Evolutionary conservation across 2,329 filamentous ascomycete species (phyloP), one percentile per base, ranked within the genome.

Genomic region (Shiraia sp.): DNA sequence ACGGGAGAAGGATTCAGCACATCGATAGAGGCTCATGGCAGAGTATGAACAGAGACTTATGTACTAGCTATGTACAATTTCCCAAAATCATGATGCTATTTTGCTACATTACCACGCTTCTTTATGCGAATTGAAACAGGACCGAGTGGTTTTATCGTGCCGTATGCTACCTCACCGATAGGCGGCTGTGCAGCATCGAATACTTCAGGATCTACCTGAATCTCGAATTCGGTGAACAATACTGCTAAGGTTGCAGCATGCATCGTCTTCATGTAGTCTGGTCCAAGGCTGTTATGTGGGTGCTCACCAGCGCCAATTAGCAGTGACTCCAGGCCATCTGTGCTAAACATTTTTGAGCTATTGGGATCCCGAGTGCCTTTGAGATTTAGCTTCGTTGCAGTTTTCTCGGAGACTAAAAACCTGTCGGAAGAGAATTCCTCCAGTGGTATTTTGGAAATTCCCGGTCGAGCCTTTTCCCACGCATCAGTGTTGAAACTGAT

Each of bases 401-500:
- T 15, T 4, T 42, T 48, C 2, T 49, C 45, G 0, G 50, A 32
- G 10, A 49, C 14, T 2, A 58, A 30, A 30, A 65, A 66, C 0
- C 61, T 49, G 35, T 62, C 61, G 7, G 58, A 45, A 53, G 58
- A 65, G 28, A 62, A 66, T 7, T 59, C 51, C 9, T 57, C 46
- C 7, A 66, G 45, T 7, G 60, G 57, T 23, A 17, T 49, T 10
- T 53, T 40, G 1, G 55, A 32, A 2, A 48, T 45, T 16, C 31
- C 39, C 3, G 56, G 49, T 23, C 55, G 53, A 0, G 48, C 40
- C 10, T 55, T 50, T 19, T 46, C 42, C 64, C 63, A 68, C 2
- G 48, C 36, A 19, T 53, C 29, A 1, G 42, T 42, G 30, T 68
- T 56, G 10, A 62, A 34, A 3, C 53, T 54, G n/a, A 62, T 23